Evolutionary conservation across 1,139 yeast species (phyloP), one percentile per base, ranked within the genome.

Genomic region (Taphrina populina): DNA sequence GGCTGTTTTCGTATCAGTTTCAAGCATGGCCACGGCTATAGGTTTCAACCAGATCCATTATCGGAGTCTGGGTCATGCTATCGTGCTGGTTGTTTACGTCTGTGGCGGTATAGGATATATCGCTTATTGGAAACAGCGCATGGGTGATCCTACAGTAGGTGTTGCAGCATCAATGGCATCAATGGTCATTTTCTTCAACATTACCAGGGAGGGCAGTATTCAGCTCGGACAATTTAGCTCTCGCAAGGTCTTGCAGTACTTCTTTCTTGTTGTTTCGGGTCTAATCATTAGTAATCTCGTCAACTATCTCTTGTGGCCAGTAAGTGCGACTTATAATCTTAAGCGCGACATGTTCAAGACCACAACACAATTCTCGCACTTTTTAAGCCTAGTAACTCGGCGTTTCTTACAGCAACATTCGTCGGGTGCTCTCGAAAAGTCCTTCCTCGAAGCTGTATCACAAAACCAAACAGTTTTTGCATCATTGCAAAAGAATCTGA

Each of bases 101-200:
- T 64, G 82, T 77, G 60, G 69, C 1, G 79, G 87, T 0, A 71
- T 85, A 39, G 94, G 94, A 0, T 60, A 76, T 6, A 76, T 87
- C 23, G 84, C 92, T 1, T 83, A 76, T 64, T 75, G 80, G 75
- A 86, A 86, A 63, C 88, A 83, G 64, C 75, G 77, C 61, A 78
- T 84, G 53, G 78, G 78, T 61, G 80, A 78, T 64, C 84, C 80
- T 30, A 82, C 86, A 0, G 85, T 85, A 67, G 84, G 84, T 63
- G 85, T 92, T 13, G 92, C 95, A 0, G 83, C 94, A 64, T 81
- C 88, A 0, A 71, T 86, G 54, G 88, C 94, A 0, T 81, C 86
- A 15, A 84, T 86, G 55, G 78, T 85, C 7, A 71, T 85, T 43
- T 82, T 85, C 10, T 77, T 88, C 0, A 82, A 87, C 61, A 75